Percentiles rank a stretch among this genome's conserved stretches.
These are phyloP conservation scores for Podospora australis DNA, from an alignment of 495 filamentous ascomycete species.

Conservation along the genomic window DNA sequence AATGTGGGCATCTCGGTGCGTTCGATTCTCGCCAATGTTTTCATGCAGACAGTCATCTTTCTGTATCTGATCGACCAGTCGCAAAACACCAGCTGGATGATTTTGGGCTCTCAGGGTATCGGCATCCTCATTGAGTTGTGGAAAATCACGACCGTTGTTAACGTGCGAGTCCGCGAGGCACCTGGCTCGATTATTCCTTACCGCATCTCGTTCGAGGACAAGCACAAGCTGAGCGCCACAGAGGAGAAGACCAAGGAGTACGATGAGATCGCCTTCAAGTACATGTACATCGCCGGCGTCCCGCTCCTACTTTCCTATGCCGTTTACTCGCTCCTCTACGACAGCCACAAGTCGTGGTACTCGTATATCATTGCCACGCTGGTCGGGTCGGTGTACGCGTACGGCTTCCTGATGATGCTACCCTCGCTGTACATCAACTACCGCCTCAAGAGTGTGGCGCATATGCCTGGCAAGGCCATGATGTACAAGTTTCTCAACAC, in stretches of 20 bases:
- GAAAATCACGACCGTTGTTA: conserved; percentile 97
- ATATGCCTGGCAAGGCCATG: conserved; percentile 96
- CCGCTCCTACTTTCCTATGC: conserved; percentile 87
- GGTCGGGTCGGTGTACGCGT: conserved; percentile 94
- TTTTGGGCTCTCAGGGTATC: conserved; percentile 84
- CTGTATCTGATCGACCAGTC: conserved; percentile 98
- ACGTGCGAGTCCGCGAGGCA: conserved; percentile 73
- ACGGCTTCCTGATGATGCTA: conserved; percentile 99
- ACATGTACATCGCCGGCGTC: conserved; percentile 85
- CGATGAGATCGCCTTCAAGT: conserved; percentile 94
- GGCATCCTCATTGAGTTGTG: conserved; percentile 93
- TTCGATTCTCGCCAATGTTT: conserved; percentile 93
- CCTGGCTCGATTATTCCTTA: conserved; percentile 72
- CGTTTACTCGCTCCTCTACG: conserved; percentile 82
- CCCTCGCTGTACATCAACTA: conserved; percentile 98
- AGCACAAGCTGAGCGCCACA: conserved; percentile 88
- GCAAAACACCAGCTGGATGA: conserved; percentile 98
- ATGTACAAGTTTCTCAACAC: conserved; percentile 92
- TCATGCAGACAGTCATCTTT: conserved; percentile 96
- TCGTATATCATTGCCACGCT: conserved; percentile 83
- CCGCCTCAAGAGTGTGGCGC: conserved; percentile 88
- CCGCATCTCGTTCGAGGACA: conserved; percentile 85
- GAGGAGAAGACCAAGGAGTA: conserved; percentile 98
- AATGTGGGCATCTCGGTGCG: conserved; percentile 92
- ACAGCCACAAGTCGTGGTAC: conserved; percentile 97